Conservation (phyloP, 345 rosid species). For the Aquilaria malaccensis region DNA sequence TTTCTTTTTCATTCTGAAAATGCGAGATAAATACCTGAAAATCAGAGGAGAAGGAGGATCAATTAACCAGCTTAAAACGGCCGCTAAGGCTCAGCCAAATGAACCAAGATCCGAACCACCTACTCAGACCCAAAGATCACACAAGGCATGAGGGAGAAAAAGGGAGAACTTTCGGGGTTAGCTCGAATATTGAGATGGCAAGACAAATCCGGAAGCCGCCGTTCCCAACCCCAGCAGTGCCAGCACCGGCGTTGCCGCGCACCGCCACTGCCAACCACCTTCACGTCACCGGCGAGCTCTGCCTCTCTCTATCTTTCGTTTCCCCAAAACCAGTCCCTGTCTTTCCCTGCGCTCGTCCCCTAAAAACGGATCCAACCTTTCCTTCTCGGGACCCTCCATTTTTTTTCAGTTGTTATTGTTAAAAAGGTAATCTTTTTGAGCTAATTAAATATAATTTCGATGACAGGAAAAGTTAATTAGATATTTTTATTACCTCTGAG, state of each 20-base stretch:
- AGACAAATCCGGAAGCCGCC: constrained; percentile 7
- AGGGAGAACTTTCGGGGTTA: constrained; percentile 3
- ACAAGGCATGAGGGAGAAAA: not conserved
- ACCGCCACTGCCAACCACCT: constrained; percentile 8
- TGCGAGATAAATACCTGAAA: not conserved
- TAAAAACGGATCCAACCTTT: constrained; percentile 36
- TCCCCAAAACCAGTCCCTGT: not conserved
- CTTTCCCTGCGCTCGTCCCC: constrained; percentile 18
- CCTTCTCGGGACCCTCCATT: constrained; percentile 1
- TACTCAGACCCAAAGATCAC: not conserved
- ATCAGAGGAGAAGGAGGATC: not conserved
- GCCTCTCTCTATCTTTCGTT: constrained; percentile 5
- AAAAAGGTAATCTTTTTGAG: not conserved
- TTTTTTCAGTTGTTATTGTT: not conserved
- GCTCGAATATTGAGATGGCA: constrained; percentile 7
- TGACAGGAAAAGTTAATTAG: not conserved
- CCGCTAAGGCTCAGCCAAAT: no score
- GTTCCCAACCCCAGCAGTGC: constrained; percentile 5
- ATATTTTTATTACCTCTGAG: not conserved
- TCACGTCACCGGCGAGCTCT: constrained; percentile 4
- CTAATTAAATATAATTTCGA: no score
- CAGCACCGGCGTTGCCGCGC: constrained; percentile 8
- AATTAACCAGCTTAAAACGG: not conserved
- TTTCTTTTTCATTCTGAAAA: no score
- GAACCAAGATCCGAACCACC: constrained; percentile 10